Evolutionary conservation across 768 basidiomycete genomes (phyloP).

Genomic region (Tephrocybe sp.): DNA sequence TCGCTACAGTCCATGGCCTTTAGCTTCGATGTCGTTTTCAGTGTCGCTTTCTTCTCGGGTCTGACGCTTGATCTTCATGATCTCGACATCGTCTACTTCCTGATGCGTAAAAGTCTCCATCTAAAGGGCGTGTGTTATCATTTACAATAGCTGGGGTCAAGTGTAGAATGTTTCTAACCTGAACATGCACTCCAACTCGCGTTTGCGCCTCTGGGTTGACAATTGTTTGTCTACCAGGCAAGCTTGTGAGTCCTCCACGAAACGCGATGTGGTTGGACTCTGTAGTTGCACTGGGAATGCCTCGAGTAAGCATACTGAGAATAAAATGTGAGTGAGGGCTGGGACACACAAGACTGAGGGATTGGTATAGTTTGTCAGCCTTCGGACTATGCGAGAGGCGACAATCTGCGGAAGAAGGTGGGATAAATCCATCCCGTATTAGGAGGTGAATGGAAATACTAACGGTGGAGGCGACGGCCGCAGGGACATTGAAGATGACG

Average conservation of each 20-base stretch:
- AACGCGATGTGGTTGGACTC: conserved; percentile 21
- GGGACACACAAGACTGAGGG: conserved; percentile 44
- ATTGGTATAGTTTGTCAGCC: conserved; percentile 49
- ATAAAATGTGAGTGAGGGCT: neutral
- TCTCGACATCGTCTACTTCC: conserved; percentile 20
- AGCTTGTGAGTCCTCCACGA: conserved; percentile 16
- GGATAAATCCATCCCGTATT: neutral
- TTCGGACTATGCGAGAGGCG: conserved; percentile 58
- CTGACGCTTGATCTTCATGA: neutral
- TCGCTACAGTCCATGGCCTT: neutral
- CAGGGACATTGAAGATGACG: conserved; percentile 64
- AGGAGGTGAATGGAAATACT: conserved; percentile 14
- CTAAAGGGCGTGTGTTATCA: conserved; percentile 20
- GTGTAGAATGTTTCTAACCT: conserved; percentile 25
- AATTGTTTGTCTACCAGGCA: conserved; percentile 19
- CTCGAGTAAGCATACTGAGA: neutral
- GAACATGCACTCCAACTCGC: conserved; percentile 41
- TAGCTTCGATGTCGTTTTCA: conserved; percentile 16
- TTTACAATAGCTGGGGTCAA: neutral
- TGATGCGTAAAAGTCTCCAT: conserved; percentile 48
- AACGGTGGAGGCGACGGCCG: conserved; percentile 52
- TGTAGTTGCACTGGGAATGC: conserved; percentile 21
- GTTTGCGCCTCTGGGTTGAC: conserved; percentile 15
- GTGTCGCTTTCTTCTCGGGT: conserved; percentile 14
- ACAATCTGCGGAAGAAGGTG: conserved; percentile 39